Percentiles rank a stretch among this genome's conserved stretches.
Conservation (phyloP, 768 basidiomycete species). For the Hirschioporus abietinus region DNA sequence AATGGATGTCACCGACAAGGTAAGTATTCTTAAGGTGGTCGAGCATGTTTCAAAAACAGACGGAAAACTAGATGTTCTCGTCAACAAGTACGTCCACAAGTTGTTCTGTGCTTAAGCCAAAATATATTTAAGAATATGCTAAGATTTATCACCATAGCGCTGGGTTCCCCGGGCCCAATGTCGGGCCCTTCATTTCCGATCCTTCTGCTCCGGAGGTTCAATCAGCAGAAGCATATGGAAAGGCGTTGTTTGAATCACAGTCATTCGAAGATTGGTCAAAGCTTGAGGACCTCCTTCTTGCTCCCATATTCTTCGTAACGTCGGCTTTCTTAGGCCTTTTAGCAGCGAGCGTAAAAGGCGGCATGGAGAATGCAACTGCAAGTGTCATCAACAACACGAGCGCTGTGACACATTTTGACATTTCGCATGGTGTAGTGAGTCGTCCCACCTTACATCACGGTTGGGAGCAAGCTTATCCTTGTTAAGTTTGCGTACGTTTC, state of each 20-base stretch:
- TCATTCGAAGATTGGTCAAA: conserved; percentile 20
- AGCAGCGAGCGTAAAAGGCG: conserved; percentile 17
- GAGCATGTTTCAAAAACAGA: conserved; percentile 17
- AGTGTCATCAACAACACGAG: conserved; percentile 24
- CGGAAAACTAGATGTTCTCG: conserved; percentile 24
- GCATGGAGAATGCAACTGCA: conserved; percentile 14
- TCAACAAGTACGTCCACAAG: conserved; percentile 22
- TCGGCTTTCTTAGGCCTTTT: conserved; percentile 25
- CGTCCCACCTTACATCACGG: neutral
- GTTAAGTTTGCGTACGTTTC: conserved; percentile 25
- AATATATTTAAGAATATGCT: no score
- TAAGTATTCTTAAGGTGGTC: conserved; percentile 20
- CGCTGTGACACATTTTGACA: conserved; percentile 16
- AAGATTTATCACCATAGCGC: neutral
- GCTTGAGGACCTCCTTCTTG: conserved; percentile 15
- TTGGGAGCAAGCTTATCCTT: neutral
- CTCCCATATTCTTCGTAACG: conserved; percentile 24
- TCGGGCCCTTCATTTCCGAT: conserved; percentile 21
- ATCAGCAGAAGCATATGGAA: conserved; percentile 16
- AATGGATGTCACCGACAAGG: conserved; percentile 24
- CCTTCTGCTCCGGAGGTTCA: conserved; percentile 11
- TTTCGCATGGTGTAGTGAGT: conserved; percentile 17
- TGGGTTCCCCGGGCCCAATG: conserved; percentile 12
- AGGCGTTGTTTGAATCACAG: conserved; percentile 21
- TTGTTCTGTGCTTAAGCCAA: neutral